These are phyloP conservation scores for Spiromastix sp. DNA, from an alignment of 2,329 filamentous ascomycete genomes.

Conservation along the genomic window DNA sequence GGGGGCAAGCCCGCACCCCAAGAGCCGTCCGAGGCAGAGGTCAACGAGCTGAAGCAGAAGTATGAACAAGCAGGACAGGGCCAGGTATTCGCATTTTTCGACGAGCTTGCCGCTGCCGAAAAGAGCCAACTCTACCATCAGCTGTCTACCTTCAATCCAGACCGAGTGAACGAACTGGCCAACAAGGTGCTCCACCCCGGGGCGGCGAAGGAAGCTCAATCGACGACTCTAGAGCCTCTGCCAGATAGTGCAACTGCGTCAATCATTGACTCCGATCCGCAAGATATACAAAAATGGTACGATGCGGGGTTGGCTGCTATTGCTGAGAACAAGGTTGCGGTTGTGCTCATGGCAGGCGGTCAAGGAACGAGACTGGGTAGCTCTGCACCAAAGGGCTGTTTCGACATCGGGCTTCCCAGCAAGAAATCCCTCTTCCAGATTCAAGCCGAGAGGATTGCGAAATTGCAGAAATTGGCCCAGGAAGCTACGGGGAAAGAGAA, in stretches of 20 bases:
- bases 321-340: constrained; percentile 60
- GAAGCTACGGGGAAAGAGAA: constrained; percentile 52
- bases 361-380: constrained; percentile 92
- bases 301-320: constrained; percentile 56
- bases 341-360: constrained; percentile 94
- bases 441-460: constrained; percentile 86
- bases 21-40: constrained; percentile 52
- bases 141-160: constrained; percentile 69
- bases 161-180: constrained; percentile 78
- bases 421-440: constrained; percentile 95
- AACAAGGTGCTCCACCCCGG: constrained; percentile 66
- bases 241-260: constrained; percentile 79
- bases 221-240: constrained; percentile 63
- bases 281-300: constrained; percentile 78
- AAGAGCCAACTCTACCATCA: constrained; percentile 74
- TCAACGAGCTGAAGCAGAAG: constrained; percentile 58
- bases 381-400: constrained; percentile 94
- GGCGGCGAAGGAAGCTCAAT: constrained; percentile 46
- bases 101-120: constrained; percentile 61
- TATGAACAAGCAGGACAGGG: constrained; percentile 67
- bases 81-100: constrained; percentile 81
- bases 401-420: constrained; percentile 87
- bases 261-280: constrained; percentile 74
- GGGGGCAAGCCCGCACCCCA: constrained; percentile 27
- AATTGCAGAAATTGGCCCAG: constrained; percentile 70